Evolutionary conservation across 148 eudicot species (phyloP), one percentile per base, ranked within the genome.

Genomic region (Euryodendron excelsum): DNA sequence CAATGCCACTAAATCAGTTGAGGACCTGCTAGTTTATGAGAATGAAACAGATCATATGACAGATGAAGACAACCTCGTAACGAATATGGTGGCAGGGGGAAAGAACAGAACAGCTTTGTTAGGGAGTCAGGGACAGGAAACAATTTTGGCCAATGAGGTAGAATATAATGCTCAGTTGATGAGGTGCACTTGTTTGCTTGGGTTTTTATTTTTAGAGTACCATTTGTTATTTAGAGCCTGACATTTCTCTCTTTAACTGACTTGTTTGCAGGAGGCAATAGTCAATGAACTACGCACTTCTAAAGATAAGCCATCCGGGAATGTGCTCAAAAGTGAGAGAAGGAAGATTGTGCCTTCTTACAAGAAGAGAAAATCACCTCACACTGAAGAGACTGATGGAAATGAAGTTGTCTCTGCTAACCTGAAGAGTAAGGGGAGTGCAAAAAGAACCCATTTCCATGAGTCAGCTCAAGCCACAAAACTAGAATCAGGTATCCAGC

Each of bases 41-140:
- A 81, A 36, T 45, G 78, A 73, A 60, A 87, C 18, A 52, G 86
- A 86, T 78, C 73, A 84, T 44, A 66, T 61, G 61, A 74, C 78
- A n/a, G 90, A 90, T 81, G 95, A 91, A 59, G 92, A 90, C 25
- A 84, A 89, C 81, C 88, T 94, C 50, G 81, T 90, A 63, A 82
- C 90, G 63, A 94, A 94, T 80, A 67, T 83, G n/a, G 91, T 85
- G 64, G 79, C 79, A 47, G 81, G 83, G 45, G 77, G 83, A 67
- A 84, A 78, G 21, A 66, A 72, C 44, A 69, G 69, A 55, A 77
- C 27, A 12, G 55, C 66, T 73, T 74, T 73, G 75, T 67, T 75
- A 14, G 82, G 80, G 72, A 80, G 78, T 78, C 63, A 79, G 85
- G 66, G 76, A 69, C 81, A 77, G 45, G 80, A 80, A 82, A 75